Conservation (phyloP, 2,329 filamentous ascomycete species). For the Colletotrichum ledebouriae region DNA sequence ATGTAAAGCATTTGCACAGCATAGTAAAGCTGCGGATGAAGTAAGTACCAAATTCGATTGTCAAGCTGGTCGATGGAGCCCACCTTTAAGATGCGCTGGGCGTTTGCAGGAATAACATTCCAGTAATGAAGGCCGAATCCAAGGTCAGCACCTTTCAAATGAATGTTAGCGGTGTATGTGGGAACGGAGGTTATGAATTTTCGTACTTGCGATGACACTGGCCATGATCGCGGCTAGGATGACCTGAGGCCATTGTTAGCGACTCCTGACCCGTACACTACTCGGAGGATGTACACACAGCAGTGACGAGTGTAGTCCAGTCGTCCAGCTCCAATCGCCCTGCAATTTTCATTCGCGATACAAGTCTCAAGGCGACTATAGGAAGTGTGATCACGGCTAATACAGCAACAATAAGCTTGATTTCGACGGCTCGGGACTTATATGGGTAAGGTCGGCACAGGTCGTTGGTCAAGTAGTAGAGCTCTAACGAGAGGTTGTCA, state of each 20-base stretch:
- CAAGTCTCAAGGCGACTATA: slow-evolving; percentile 22
- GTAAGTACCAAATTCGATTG: background rate
- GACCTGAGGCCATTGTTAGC: background rate
- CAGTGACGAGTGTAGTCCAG: slow-evolving; percentile 26
- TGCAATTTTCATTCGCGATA: slow-evolving; percentile 14
- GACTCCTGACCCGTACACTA: background rate
- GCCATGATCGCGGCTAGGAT: slow-evolving; percentile 13
- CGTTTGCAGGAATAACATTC: slow-evolving; percentile 42
- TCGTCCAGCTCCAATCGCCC: slow-evolving; percentile 24
- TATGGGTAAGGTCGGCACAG: slow-evolving; percentile 26
- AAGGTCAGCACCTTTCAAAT: slow-evolving; percentile 2
- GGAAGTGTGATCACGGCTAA: slow-evolving; percentile 26
- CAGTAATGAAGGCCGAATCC: slow-evolving; percentile 46
- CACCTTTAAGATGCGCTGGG: slow-evolving; percentile 31
- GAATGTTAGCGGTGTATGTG: background rate
- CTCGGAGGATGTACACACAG: background rate
- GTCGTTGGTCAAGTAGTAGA: slow-evolving; percentile 19
- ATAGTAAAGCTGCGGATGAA: slow-evolving; percentile 35
- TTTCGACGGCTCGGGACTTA: slow-evolving; percentile 13
- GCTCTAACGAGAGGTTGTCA: background rate
- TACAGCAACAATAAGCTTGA: slow-evolving; percentile 22
- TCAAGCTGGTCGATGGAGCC: background rate
- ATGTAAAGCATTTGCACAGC: slow-evolving; percentile 45
- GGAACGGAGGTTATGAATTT: background rate
- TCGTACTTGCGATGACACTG: slow-evolving; percentile 28